These are phyloP conservation scores for Ascoidea tarda DNA, from an alignment of 805 yeast species.

Conservation along the genomic window DNA sequence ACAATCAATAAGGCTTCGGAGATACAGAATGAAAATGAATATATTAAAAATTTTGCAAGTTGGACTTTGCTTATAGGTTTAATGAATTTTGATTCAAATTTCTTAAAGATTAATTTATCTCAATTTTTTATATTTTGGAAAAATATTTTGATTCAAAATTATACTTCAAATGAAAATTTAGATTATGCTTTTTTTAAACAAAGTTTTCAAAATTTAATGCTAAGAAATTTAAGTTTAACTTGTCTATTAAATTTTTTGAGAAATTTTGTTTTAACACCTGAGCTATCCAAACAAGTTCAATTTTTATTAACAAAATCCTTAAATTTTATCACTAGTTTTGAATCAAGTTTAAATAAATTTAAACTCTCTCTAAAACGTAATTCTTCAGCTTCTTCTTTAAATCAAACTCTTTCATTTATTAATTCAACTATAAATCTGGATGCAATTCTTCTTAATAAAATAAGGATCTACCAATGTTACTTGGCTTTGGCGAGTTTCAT, in stretches of 20 bases:
- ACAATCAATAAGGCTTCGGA: constrained; percentile 8
- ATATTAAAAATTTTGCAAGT: constrained; percentile 27
- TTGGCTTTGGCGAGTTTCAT: constrained; percentile 20
- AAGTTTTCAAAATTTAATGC: constrained; percentile 28
- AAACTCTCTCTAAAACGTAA: constrained; percentile 9
- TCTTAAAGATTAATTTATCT: constrained; percentile 38
- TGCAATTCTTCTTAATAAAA: constrained; percentile 23
- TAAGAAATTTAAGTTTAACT: constrained; percentile 43
- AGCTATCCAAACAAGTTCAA: constrained; percentile 30
- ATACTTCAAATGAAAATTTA: constrained; percentile 23
- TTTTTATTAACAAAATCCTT: constrained; percentile 30
- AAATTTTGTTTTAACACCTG: constrained; percentile 23
- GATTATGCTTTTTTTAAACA: constrained; percentile 20
- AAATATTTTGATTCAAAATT: constrained; percentile 35
- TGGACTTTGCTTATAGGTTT: constrained; percentile 57
- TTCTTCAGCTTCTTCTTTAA: constrained; percentile 13
- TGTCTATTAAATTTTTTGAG: constrained; percentile 41
- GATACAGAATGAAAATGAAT: constrained; percentile 15
- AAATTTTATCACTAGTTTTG: constrained; percentile 19
- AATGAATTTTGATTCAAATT: constrained; percentile 42
- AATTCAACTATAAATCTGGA: constrained; percentile 17
- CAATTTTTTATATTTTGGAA: constrained; percentile 57
- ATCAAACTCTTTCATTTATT: constrained; percentile 9
- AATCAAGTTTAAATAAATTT: constrained; percentile 16
- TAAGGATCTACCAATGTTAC: constrained; percentile 32